phyloP scores from a whole-genome alignment of 805 yeast genomes.

The Yarrowia sp. region DNA sequence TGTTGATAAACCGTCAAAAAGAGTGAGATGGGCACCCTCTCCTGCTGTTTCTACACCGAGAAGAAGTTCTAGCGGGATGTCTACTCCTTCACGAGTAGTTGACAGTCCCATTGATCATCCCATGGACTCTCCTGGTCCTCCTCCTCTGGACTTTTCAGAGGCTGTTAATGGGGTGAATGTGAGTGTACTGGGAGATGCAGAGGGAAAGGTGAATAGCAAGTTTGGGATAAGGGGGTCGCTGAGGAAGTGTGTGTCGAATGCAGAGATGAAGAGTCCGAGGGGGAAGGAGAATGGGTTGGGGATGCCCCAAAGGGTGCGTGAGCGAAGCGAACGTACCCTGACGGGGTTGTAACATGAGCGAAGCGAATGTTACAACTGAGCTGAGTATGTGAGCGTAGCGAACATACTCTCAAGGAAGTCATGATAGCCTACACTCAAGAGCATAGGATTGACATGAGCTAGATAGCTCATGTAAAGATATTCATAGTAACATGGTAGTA shows the following conservation, averaged over 20 bases:
- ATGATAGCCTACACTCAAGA: too few relatives aligned
- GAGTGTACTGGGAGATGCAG: conserved; percentile 3
- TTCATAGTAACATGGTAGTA: too few relatives aligned
- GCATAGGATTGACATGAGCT: too few relatives aligned
- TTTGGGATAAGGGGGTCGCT: conserved; percentile 14
- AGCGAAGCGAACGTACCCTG: too few relatives aligned
- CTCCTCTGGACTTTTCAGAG: conserved; percentile 10
- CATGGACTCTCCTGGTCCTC: conserved; percentile 11
- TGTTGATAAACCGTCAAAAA: conserved; percentile 5
- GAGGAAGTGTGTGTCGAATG: conserved; percentile 14
- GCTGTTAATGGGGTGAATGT: neutral
- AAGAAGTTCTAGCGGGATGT: neutral
- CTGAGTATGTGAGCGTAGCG: too few relatives aligned
- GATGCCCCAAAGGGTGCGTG: neutral
- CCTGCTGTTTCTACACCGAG: conserved; percentile 8
- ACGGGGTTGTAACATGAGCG: neutral
- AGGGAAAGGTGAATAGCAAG: neutral
- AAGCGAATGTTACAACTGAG: neutral
- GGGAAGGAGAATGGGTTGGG: conserved; percentile 14
- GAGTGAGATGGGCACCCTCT: conserved; percentile 22
- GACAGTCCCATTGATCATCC: conserved; percentile 14
- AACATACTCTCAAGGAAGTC: too few relatives aligned
- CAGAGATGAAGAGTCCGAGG: conserved; percentile 18
- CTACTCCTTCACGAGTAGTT: neutral
- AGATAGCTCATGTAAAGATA: too few relatives aligned